Percentiles rank a stretch among this genome's conserved stretches.
These are phyloP conservation scores for Globomyces pollinis-pini DNA, from an alignment of 192 early-diverging fungal genomes.

Conservation along the genomic window DNA sequence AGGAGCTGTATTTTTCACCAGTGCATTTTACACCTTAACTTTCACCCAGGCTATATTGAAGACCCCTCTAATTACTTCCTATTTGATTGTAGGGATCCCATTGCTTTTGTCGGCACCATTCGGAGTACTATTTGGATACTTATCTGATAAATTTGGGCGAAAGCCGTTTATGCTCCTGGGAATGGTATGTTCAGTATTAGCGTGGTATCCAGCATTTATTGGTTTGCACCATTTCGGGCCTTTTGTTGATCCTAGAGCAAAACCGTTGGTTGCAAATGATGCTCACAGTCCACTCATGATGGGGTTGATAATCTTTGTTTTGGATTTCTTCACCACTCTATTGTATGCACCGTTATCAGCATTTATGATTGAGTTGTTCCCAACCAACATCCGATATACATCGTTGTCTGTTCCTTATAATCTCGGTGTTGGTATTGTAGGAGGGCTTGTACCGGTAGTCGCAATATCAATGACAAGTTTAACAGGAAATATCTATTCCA, in stretches of 20 bases:
- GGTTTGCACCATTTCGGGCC: conserved; percentile 1
- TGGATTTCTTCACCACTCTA: background rate
- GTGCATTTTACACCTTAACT: conserved; percentile 1
- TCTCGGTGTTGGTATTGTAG: conserved; percentile 19
- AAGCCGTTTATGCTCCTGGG: conserved; percentile 18
- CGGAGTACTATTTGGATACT: conserved; percentile 10
- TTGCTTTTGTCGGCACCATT: conserved; percentile 10
- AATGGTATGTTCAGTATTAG: background rate
- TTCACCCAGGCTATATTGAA: conserved; percentile 3
- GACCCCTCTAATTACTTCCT: background rate
- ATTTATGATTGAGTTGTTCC: conserved; percentile 24
- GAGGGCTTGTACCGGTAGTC: conserved; percentile 13
- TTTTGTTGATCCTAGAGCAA: background rate
- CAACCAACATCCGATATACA: conserved; percentile 22
- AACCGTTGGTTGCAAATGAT: background rate
- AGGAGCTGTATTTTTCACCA: conserved; percentile 11
- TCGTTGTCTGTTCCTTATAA: conserved; percentile 19
- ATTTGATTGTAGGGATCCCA: conserved; percentile 9
- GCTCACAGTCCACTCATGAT: background rate
- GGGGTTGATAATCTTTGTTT: background rate
- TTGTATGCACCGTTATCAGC: conserved; percentile 23
- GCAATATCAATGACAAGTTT: conserved; percentile 6
- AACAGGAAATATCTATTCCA: conserved; percentile 19
- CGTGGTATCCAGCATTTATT: conserved; percentile 17
- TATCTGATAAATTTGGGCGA: conserved; percentile 20